Base-by-base conservation (phyloP, 371 early-diverging fungal species). In the Zychaea mexicana region DNA sequence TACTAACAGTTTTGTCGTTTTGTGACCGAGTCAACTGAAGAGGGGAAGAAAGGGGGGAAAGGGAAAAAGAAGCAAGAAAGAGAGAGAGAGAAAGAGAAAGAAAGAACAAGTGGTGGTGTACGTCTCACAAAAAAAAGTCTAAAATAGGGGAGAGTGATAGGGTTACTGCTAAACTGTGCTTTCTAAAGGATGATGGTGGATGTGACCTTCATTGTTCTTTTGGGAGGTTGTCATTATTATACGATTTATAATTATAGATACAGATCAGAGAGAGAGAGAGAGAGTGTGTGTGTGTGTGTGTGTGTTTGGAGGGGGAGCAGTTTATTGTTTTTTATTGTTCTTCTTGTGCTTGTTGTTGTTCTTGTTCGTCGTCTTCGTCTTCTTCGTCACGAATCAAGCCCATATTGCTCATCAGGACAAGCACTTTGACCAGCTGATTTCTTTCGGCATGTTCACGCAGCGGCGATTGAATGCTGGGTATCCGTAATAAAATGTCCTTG, bases 401-500 rank as follows among this genome's bases (percentile, higher is more conserved):
- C 66, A 72, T 63, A 27, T 72, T 66, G 13, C 68, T 68, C 72
- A 72, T 72, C 13, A 66, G 45, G 8, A 72, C 72, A 24, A 72
- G 61, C 21, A 72, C 66, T 13, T 65, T 62, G 32, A 68, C 64
- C 21, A 64, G 21, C 22, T 66, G 60, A 49, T 72, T 72, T n/a
- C 66, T 57, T 42, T 74, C 75, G 21, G 72, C 68, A 57, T 71
- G 81, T 33, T 78, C 83, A 31, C 79, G 79, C 17, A 84, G 68
- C 17, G 79, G 73, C 17, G 82, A 78, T 57, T 77, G 81, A 45
- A 88, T 64, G 8, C 72, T 72, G 0, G 86, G 85, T 13, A 80
- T 79, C 68, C 75, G 75, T 7, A 59, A 60, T 46, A 89, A 63
- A 3, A 88, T 78, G 12, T 89, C 89, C 62, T 82, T 73, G 32